A percentile compares a stretch with the other conserved stretches of the same genome.
Conservation (phyloP, 2,329 filamentous ascomycete species). For the Neofusicoccum sp. region DNA sequence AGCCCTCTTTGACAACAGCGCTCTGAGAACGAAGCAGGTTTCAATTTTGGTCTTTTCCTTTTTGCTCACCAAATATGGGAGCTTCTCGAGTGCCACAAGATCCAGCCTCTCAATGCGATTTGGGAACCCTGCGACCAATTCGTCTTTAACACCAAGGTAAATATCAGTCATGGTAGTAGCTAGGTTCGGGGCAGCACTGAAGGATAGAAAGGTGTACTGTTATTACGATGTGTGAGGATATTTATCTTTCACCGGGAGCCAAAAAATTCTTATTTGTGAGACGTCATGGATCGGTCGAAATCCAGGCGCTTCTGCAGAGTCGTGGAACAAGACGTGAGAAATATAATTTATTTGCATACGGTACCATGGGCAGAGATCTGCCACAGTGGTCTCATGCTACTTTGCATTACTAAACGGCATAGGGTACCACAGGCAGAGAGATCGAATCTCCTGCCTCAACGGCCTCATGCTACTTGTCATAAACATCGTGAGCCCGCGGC, state of each 20-base stretch:
- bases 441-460: neutral
- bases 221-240: conserved; percentile 9
- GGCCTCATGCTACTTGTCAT: conserved; percentile 17
- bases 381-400: neutral
- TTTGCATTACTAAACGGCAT: conserved; percentile 10
- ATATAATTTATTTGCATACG: neutral
- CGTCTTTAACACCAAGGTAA: conserved; percentile 29
- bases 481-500: neutral
- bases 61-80: conserved; percentile 35
- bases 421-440: neutral
- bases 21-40: conserved; percentile 25
- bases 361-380: neutral
- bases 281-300: neutral
- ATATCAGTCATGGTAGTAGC: conserved; percentile 25
- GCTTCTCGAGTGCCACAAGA: conserved; percentile 36
- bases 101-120: conserved; percentile 29
- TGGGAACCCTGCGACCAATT: conserved; percentile 37
- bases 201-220: conserved; percentile 4
- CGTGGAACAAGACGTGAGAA: neutral
- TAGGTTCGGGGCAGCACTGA: conserved; percentile 6
- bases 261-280: neutral
- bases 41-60: neutral
- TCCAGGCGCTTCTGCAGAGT: neutral
- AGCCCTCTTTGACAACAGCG: conserved; percentile 40
- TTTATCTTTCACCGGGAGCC: neutral